Conservation (phyloP, 805 yeast species). For the Saturnispora dispora region DNA sequence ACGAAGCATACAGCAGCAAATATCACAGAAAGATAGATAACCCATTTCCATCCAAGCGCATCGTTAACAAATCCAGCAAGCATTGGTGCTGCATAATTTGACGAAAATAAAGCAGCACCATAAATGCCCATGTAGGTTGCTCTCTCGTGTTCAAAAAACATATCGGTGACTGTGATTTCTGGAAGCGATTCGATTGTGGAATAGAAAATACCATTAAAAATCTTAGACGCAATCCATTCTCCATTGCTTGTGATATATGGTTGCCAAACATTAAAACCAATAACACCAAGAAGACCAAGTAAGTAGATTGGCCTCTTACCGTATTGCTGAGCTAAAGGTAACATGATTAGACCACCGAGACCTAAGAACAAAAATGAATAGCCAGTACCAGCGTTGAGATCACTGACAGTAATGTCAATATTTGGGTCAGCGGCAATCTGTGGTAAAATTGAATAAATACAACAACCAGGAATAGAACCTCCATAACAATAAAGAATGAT, state of each 20-base stretch:
- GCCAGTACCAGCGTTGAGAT: slow-evolving; percentile 33
- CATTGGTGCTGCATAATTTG: slow-evolving; percentile 50
- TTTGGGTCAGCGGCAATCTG: slow-evolving; percentile 25
- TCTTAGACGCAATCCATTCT: slow-evolving; percentile 25
- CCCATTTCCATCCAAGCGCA: slow-evolving; percentile 45
- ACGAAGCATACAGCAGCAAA: slow-evolving; percentile 34
- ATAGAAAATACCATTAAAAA: slow-evolving; percentile 26
- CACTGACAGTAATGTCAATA: slow-evolving; percentile 18
- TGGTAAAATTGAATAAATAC: slow-evolving; percentile 17
- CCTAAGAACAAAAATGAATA: slow-evolving; percentile 34
- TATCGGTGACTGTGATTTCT: slow-evolving; percentile 40
- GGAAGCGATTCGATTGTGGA: slow-evolving; percentile 40
- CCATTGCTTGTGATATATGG: slow-evolving; percentile 27
- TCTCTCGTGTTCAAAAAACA: slow-evolving; percentile 44
- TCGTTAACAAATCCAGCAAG: slow-evolving; percentile 49
- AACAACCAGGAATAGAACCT: slow-evolving; percentile 20
- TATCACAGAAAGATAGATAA: slow-evolving; percentile 40
- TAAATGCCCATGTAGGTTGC: slow-evolving; percentile 41
- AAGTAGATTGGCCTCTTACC: slow-evolving; percentile 33
- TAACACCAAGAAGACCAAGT: slow-evolving; percentile 24
- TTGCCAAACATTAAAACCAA: slow-evolving; percentile 27
- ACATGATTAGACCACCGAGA: slow-evolving; percentile 29
- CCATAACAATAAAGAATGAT: slow-evolving; percentile 30
- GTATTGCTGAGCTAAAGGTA: slow-evolving; percentile 32
- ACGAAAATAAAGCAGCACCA: slow-evolving; percentile 43